These are phyloP conservation scores for Suhomyces vadensis DNA, from an alignment of 805 yeast genomes.

Conservation along the genomic window DNA sequence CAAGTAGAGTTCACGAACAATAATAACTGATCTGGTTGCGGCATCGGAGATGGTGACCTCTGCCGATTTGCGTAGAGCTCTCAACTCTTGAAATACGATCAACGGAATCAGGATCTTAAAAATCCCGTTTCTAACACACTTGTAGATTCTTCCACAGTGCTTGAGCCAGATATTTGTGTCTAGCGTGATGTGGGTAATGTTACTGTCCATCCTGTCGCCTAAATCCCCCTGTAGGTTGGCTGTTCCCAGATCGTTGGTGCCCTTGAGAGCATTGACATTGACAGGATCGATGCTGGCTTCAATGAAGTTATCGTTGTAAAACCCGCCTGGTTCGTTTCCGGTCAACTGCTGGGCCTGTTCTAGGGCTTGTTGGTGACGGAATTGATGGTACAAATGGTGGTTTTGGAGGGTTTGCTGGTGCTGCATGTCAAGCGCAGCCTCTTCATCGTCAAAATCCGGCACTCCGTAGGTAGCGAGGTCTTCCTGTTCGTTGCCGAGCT, in stretches of 20 bases:
- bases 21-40: constrained; percentile 77
- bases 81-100: constrained; percentile 74
- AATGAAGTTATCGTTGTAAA: constrained; percentile 23
- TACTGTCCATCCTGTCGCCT: constrained; percentile 58
- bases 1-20: constrained; percentile 63
- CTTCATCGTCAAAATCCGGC: constrained; percentile 35
- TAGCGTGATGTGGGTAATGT: constrained; percentile 58
- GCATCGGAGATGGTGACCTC: constrained; percentile 77
- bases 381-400: constrained; percentile 20
- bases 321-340: constrained; percentile 19
- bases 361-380: constrained; percentile 20
- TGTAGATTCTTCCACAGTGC: constrained; percentile 75
- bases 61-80: constrained; percentile 67
- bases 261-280: constrained; percentile 8
- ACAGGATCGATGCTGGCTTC: constrained; percentile 11
- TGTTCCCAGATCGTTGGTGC: not conserved
- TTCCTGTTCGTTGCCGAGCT: not conserved
- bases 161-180: constrained; percentile 83
- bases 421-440: constrained; percentile 15
- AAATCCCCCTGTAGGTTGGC: constrained; percentile 44
- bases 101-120: constrained; percentile 66
- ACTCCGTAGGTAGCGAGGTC: constrained; percentile 18
- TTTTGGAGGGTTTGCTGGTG: constrained; percentile 13
- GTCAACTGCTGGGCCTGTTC: constrained; percentile 13
- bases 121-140: constrained; percentile 61